Percentiles rank a stretch among this genome's conserved stretches.
These are phyloP conservation scores for Candida xyloterini DNA, from an alignment of 805 yeast species.

Conservation along the genomic window DNA sequence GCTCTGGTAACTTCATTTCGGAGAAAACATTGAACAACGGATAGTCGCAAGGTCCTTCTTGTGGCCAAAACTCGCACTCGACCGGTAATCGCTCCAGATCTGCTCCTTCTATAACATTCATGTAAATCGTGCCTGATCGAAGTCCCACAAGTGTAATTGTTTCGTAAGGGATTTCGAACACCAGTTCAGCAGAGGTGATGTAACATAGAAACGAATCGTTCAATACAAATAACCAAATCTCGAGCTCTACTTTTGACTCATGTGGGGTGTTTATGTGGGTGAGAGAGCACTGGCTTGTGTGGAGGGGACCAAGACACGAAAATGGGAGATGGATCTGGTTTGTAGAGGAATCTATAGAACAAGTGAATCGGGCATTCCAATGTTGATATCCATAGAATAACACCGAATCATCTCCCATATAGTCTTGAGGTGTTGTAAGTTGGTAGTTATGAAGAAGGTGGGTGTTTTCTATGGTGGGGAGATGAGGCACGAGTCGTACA, in stretches of 20 bases:
- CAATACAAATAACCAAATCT: constrained; percentile 25
- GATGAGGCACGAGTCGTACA: constrained; percentile 18
- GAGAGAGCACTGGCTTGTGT: neutral
- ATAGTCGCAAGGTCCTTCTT: constrained; percentile 8
- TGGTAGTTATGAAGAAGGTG: constrained; percentile 24
- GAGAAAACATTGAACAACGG: constrained; percentile 25
- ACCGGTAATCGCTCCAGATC: constrained; percentile 9
- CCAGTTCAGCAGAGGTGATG: constrained; percentile 13
- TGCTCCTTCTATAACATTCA: constrained; percentile 9
- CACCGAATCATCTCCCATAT: constrained; percentile 15
- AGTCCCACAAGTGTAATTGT: constrained; percentile 20
- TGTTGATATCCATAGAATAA: constrained; percentile 19
- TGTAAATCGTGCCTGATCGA: constrained; percentile 12
- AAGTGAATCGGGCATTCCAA: constrained; percentile 16
- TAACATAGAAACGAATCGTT: constrained; percentile 22
- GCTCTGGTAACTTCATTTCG: constrained; percentile 12
- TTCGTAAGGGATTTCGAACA: constrained; percentile 24
- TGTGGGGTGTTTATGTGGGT: neutral
- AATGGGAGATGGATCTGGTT: constrained; percentile 13
- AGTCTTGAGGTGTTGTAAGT: constrained; percentile 26
- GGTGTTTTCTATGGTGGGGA: constrained; percentile 32
- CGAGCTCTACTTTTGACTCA: constrained; percentile 2
- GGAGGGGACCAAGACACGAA: neutral
- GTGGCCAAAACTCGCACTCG: constrained; percentile 16
- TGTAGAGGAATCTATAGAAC: constrained; percentile 2